Percentiles rank a stretch among this genome's conserved stretches.
phyloP scores from a whole-genome alignment of 768 basidiomycete species.

The Strobilomyces echinocephalus region DNA sequence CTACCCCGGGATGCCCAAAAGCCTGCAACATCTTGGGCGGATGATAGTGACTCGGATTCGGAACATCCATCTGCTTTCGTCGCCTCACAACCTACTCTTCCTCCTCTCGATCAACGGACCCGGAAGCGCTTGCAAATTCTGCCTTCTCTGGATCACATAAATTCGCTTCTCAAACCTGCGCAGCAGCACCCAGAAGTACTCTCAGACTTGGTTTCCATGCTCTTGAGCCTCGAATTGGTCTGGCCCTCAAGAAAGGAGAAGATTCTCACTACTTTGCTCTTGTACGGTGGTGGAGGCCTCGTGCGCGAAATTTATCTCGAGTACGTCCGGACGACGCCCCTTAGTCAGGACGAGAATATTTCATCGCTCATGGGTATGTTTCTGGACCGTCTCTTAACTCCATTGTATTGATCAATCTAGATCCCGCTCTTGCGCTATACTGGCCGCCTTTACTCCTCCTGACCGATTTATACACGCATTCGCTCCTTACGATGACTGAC shows the following conservation, averaged over 20 bases:
- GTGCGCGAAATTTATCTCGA: slow-evolving; percentile 73
- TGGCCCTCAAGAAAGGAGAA: slow-evolving; percentile 58
- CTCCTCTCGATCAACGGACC: slow-evolving; percentile 54
- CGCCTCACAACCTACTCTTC: slow-evolving; percentile 29
- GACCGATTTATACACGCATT: slow-evolving; percentile 76
- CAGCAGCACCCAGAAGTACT: slow-evolving; percentile 38
- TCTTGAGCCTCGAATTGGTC: slow-evolving; percentile 52
- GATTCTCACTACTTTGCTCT: slow-evolving; percentile 52
- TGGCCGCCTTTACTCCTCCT: slow-evolving; percentile 78
- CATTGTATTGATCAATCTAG: slow-evolving; percentile 27
- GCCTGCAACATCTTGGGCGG: slow-evolving; percentile 13
- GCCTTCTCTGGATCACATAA: slow-evolving; percentile 48
- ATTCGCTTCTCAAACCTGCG: slow-evolving; percentile 44
- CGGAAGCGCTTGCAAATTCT: slow-evolving; percentile 60
- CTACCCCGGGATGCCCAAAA: slow-evolving; percentile 15
- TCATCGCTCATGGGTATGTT: slow-evolving; percentile 38
- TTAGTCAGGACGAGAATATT: slow-evolving; percentile 55
- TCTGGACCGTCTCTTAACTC: neutral
- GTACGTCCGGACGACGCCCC: slow-evolving; percentile 53
- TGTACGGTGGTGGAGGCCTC: slow-evolving; percentile 53
- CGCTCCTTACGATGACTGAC: slow-evolving; percentile 87
- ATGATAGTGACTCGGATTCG: slow-evolving; percentile 41
- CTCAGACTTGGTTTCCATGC: slow-evolving; percentile 48
- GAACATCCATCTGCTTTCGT: slow-evolving; percentile 35
- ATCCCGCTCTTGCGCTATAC: slow-evolving; percentile 38